Percentiles rank a stretch among this genome's conserved stretches.
Evolutionary conservation across 2,329 filamentous ascomycete genomes (phyloP).

Genomic region (Camptophora hylomeconis): DNA sequence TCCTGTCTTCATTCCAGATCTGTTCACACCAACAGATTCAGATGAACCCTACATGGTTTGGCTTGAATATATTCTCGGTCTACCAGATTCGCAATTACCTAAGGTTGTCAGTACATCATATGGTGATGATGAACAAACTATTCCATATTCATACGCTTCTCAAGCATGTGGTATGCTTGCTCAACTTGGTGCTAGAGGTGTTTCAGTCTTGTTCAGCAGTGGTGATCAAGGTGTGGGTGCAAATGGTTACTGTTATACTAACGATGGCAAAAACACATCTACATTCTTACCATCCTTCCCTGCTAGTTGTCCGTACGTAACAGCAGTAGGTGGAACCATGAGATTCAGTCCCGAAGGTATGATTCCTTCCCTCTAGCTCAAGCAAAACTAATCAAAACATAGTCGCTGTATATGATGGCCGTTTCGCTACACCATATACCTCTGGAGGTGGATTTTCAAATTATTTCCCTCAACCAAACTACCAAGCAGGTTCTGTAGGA

Average conservation of each 20-base stretch:
- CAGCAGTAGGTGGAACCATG: no score
- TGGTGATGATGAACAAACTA: constrained; percentile 52
- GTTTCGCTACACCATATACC: constrained; percentile 26
- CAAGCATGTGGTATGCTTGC: constrained; percentile 52
- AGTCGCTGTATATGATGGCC: constrained; percentile 21
- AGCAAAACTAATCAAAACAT: no score
- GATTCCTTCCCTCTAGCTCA: no score
- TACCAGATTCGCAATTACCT: constrained; percentile 39
- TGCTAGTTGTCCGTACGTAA: constrained; percentile 53
- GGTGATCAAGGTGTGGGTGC: constrained; percentile 46
- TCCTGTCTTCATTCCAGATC: constrained; percentile 3
- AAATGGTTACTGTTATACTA: constrained; percentile 39
- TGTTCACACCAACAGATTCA: constrained; percentile 26
- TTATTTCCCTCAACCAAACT: constrained; percentile 35
- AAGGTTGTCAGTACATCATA: constrained; percentile 54
- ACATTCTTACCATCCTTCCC: constrained; percentile 52
- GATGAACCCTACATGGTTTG: constrained; percentile 58
- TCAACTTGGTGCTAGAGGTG: constrained; percentile 51
- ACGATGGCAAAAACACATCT: constrained; percentile 44
- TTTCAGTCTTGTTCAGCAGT: constrained; percentile 48
- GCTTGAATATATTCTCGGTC: constrained; percentile 43
- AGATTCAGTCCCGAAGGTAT: no score
- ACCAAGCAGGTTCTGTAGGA: constrained; percentile 32
- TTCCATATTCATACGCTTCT: constrained; percentile 49
- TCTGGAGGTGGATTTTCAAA: constrained; percentile 39